These are phyloP conservation scores for Sugiyamaella grinbergsii DNA, from an alignment of 1,139 yeast genomes.

Conservation along the genomic window DNA sequence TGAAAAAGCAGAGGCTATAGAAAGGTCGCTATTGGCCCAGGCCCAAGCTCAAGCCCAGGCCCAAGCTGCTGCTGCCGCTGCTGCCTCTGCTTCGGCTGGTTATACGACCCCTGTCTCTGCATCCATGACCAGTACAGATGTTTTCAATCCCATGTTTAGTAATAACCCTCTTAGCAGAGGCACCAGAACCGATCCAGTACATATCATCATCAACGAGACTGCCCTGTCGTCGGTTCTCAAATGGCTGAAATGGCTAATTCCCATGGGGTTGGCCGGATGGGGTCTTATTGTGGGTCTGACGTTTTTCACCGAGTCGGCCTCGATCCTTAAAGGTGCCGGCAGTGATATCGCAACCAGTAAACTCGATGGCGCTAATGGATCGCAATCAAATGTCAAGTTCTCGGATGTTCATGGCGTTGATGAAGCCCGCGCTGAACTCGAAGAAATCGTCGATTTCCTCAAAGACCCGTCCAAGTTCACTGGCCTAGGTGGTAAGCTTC, in stretches of 20 bases:
- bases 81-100: conserved; percentile 28
- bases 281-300: conserved; percentile 62
- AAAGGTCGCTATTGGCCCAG: conserved; percentile 34
- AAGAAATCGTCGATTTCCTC: conserved; percentile 93
- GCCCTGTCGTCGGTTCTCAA: conserved; percentile 73
- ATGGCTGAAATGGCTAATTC: conserved; percentile 89
- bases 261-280: conserved; percentile 68
- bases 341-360: conserved; percentile 52
- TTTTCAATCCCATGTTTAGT: conserved; percentile 14
- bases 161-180: conserved; percentile 34
- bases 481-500: conserved; percentile 94
- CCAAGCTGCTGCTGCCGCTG: conserved; percentile 33
- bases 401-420: conserved; percentile 97
- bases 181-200: conserved; percentile 69
- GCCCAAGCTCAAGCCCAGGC: conserved; percentile 19
- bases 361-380: conserved; percentile 53
- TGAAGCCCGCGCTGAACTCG: conserved; percentile 95
- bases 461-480: conserved; percentile 96
- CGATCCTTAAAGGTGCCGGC: conserved; percentile 74
- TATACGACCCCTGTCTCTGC: conserved; percentile 31
- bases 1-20: conserved; percentile 66
- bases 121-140: conserved; percentile 11
- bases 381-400: conserved; percentile 85
- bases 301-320: conserved; percentile 80
- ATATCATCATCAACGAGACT: conserved; percentile 86